phyloP scores from a whole-genome alignment of 2,329 filamentous ascomycete species.

The Monilinia laxa region DNA sequence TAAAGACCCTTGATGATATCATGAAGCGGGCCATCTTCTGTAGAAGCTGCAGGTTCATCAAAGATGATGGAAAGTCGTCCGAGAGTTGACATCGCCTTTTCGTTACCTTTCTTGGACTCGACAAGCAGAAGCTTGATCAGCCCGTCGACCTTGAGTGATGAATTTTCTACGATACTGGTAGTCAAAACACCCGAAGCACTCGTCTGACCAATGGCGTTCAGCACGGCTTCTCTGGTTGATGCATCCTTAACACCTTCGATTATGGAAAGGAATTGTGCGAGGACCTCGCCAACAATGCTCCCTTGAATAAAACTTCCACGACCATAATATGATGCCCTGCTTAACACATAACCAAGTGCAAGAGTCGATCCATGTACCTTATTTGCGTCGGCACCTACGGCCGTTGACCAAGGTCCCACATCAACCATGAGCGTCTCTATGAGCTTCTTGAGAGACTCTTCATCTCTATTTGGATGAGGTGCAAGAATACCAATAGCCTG shows the following conservation, averaged over 20 bases:
- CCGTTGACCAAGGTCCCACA: constrained; percentile 50
- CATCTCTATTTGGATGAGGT: constrained; percentile 57
- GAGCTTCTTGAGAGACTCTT: constrained; percentile 45
- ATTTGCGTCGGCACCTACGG: constrained; percentile 59
- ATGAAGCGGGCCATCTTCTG: constrained; percentile 45
- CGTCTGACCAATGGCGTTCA: constrained; percentile 59
- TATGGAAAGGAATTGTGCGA: constrained; percentile 50
- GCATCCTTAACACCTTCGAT: constrained; percentile 55
- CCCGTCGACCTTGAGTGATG: constrained; percentile 27
- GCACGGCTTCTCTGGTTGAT: constrained; percentile 56
- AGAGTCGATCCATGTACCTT: constrained; percentile 61
- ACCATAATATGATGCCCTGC: constrained; percentile 54
- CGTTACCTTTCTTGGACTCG: constrained; percentile 76
- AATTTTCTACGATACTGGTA: constrained; percentile 29
- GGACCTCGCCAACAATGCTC: constrained; percentile 44
- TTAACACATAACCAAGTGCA: constrained; percentile 57
- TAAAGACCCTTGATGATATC: constrained; percentile 68
- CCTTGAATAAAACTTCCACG: constrained; percentile 40
- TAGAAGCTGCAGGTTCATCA: constrained; percentile 44
- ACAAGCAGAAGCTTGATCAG: constrained; percentile 62
- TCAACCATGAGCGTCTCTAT: constrained; percentile 49
- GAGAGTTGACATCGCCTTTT: constrained; percentile 76
- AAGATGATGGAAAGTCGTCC: constrained; percentile 72
- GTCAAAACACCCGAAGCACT: constrained; percentile 56
- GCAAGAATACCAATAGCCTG: constrained; percentile 74